A percentile compares a stretch with the other conserved stretches of the same genome.
Conservation (phyloP, 192 early-diverging fungal species). For the Gonapodya sp. region DNA sequence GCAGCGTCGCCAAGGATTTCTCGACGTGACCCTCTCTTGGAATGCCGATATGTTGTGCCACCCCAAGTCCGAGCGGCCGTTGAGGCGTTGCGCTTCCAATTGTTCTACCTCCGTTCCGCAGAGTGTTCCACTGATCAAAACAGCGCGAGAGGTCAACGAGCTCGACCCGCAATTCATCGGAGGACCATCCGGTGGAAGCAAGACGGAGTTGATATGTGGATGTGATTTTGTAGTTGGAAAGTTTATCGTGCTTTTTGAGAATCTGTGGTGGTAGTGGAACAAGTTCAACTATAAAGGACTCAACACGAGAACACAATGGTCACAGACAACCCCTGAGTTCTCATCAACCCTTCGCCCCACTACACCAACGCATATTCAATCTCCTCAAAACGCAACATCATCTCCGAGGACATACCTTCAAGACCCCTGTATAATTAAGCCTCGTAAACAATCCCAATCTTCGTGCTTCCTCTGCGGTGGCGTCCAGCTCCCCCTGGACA, state of each 20-base stretch:
- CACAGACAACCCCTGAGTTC: background rate
- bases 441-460: constrained; percentile 56
- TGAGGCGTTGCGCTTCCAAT: background rate
- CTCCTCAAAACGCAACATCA: background rate
- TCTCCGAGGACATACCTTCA: no score
- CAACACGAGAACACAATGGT: background rate
- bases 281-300: no score
- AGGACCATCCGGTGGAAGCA: background rate
- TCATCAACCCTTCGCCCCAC: no score
- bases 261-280: no score
- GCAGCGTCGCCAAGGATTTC: background rate
- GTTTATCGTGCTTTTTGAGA: constrained; percentile 98
- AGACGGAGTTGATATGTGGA: constrained; percentile 57
- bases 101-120: background rate
- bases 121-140: background rate
- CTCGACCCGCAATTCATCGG: background rate
- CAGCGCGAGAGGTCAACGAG: background rate
- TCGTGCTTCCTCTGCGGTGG: background rate
- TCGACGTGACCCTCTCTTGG: background rate
- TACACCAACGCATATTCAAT: background rate
- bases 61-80: background rate
- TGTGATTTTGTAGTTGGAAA: constrained; percentile 69
- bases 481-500: background rate
- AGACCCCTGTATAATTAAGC: constrained; percentile 72
- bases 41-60: background rate